Base-by-base conservation (phyloP, 2,329 filamentous ascomycete genomes). In the Epichloe scottii region DNA sequence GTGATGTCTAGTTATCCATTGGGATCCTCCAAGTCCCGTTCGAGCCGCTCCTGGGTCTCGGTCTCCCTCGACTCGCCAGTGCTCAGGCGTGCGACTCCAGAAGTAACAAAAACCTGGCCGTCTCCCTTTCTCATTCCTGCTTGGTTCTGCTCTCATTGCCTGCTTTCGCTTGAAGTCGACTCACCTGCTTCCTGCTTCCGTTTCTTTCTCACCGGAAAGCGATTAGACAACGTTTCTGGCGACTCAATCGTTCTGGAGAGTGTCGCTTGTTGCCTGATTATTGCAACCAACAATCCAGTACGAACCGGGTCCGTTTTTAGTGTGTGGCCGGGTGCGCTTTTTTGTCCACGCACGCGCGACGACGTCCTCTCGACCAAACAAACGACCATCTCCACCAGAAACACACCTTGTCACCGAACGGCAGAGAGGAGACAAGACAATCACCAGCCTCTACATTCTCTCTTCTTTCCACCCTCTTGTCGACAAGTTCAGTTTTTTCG, bases 91-190 rank as follows among this genome's bases (percentile, higher is more conserved):
- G 35, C 11, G 38, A 37, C 49, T 38, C 26, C 26, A 42, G 23
- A 23, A 42, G 40, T 26, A 23, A 51, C 49, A 51, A 47, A 51
- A 47, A 15, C 33, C 35, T 42, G 26, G 49, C 14, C 44, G 21
- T 26, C 23, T 51, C 49, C 26, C 38, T 23, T 17, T 47, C 34
- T 38, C 49, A 46, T 42, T 47, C 30, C 21, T 35, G 34, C 15
- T 34, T 8, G 15, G 5, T 39, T 33, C 34, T 6, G 12, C 23
- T 26, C 37, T 23, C 17, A 12, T 11, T 41, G 21, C 6, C 39
- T 19, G 39, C 26, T 26, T 26, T 26, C 26, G 7, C 7, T 8
- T 8, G 26, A 26, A 26, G 8, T 41, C 39, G 4, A 19, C 12
- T 19, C 19, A 19, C 17, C 39, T 19, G n/a, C 39, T 19, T 21